These are phyloP conservation scores for Leucosporidium scottii DNA, from an alignment of 768 basidiomycete genomes.

Conservation along the genomic window DNA sequence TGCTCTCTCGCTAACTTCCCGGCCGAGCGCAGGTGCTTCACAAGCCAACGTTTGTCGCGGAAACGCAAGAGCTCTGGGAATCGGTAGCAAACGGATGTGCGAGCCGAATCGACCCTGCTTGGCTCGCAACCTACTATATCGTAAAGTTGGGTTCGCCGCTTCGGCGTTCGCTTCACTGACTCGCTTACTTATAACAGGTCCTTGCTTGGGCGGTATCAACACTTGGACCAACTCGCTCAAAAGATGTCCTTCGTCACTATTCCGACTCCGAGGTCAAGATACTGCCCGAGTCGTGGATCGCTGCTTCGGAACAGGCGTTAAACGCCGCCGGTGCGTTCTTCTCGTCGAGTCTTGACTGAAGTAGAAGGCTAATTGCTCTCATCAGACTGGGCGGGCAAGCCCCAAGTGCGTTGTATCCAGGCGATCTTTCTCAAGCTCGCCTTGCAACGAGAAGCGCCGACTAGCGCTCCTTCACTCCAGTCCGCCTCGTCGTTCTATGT, in stretches of 20 bases:
- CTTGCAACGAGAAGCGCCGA: neutral
- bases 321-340: neutral
- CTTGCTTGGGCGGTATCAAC: neutral
- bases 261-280: conserved; percentile 6
- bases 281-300: neutral
- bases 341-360: too few species aligned
- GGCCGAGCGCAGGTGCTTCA: neutral
- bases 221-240: conserved; percentile 11
- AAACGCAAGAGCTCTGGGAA: conserved; percentile 18
- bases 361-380: too few species aligned
- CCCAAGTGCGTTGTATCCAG: conserved; percentile 15
- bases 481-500: conserved; percentile 13
- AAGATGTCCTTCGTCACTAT: conserved; percentile 12
- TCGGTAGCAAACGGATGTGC: conserved; percentile 3
- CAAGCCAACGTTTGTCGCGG: conserved; percentile 20
- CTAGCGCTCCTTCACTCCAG: conserved; percentile 4
- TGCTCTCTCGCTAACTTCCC: too few species aligned
- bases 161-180: too few species aligned
- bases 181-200: neutral
- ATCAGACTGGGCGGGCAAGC: conserved; percentile 5
- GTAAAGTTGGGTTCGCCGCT: neutral
- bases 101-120: conserved; percentile 22
- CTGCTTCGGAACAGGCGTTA: neutral
- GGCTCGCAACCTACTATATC: neutral
- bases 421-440: conserved; percentile 1